These are phyloP conservation scores for Cladobotryum mycophilum DNA, from an alignment of 2,329 filamentous ascomycete species.

Conservation along the genomic window DNA sequence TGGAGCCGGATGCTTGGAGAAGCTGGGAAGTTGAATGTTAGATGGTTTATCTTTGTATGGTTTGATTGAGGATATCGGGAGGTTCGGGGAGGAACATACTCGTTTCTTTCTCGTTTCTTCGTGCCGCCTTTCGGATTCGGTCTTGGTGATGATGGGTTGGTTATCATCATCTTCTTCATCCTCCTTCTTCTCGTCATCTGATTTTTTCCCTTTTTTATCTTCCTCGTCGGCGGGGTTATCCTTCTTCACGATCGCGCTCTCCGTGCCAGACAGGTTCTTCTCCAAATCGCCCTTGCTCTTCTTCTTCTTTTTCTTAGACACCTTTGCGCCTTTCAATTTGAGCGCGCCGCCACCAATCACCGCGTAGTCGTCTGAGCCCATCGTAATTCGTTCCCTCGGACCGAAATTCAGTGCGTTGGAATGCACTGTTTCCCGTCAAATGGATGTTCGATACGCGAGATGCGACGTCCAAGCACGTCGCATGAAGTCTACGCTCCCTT, in stretches of 20 bases:
- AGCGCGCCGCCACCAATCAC: conserved; percentile 64
- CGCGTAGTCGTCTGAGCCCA: conserved; percentile 72
- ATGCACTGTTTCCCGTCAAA: no score
- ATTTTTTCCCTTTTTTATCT: conserved; percentile 22
- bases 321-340: conserved; percentile 74
- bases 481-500: no score
- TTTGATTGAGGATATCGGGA: no score
- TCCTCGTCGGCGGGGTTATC: conserved; percentile 21
- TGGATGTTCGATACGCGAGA: background rate
- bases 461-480: background rate
- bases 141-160: conserved; percentile 52
- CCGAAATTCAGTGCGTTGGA: no score
- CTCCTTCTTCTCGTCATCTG: conserved; percentile 15
- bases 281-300: conserved; percentile 46
- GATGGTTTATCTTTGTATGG: background rate
- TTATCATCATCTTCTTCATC: conserved; percentile 28
- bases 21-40: conserved; percentile 46
- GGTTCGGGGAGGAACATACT: conserved; percentile 43
- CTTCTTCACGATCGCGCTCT: conserved; percentile 5
- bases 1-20: conserved; percentile 52
- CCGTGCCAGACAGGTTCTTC: conserved; percentile 36
- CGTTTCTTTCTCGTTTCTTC: conserved; percentile 77
- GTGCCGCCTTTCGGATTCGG: conserved; percentile 73
- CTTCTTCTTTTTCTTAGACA: conserved; percentile 60
- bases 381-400: conserved; percentile 24